Evolutionary conservation across 2,329 filamentous ascomycete genomes (phyloP).

Genomic region (Aphanocladium album): DNA sequence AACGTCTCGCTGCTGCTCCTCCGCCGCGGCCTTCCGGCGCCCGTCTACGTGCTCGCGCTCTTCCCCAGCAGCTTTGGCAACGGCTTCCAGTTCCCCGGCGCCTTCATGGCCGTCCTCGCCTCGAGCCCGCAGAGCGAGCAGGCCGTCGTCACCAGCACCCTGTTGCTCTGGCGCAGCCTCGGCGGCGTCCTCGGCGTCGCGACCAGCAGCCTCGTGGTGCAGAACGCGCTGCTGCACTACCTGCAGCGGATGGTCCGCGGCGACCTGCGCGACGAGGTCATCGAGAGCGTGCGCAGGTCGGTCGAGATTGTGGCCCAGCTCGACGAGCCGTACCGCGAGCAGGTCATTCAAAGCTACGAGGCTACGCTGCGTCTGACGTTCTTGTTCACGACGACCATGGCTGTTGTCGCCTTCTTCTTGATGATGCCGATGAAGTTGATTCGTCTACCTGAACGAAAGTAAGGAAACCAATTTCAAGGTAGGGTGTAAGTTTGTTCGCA

Average conservation of each 20-base stretch:
- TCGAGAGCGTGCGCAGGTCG: conserved; percentile 46
- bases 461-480: not conserved
- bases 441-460: conserved; percentile 41
- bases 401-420: conserved; percentile 42
- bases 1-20: conserved; percentile 45
- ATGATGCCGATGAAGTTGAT: conserved; percentile 51
- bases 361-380: conserved; percentile 46
- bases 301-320: conserved; percentile 49
- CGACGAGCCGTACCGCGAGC: conserved; percentile 40
- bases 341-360: conserved; percentile 53
- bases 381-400: conserved; percentile 38
- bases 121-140: conserved; percentile 56
- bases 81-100: conserved; percentile 60
- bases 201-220: conserved; percentile 64
- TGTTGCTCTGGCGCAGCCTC: conserved; percentile 66
- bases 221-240: conserved; percentile 61
- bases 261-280: conserved; percentile 50
- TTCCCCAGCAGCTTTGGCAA: conserved; percentile 53
- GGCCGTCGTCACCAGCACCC: conserved; percentile 64
- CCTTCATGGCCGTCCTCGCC: conserved; percentile 59
- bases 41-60: conserved; percentile 51
- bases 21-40: conserved; percentile 46
- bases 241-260: conserved; percentile 56
- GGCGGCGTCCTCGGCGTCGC: conserved; percentile 72
- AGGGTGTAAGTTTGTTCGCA: not conserved